A percentile compares a stretch with the other conserved stretches of the same genome.
Evolutionary conservation across 2,329 filamentous ascomycete genomes (phyloP).

Genomic region (Aspergillus sp.): DNA sequence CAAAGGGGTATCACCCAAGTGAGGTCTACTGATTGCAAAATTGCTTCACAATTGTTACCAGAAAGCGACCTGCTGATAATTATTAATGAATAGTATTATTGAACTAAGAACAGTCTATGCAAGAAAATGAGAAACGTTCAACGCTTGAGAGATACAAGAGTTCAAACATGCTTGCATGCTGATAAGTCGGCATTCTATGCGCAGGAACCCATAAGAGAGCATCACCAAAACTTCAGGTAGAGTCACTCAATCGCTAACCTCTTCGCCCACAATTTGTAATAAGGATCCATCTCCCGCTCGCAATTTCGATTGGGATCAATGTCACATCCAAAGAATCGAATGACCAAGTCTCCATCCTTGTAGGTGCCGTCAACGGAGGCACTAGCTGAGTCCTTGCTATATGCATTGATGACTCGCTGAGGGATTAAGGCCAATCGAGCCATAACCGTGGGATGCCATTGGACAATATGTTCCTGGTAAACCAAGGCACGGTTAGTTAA

Average conservation of each 20-base stretch:
- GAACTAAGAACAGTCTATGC: constrained; percentile 12
- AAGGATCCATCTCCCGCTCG: constrained; percentile 67
- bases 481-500: constrained; percentile 27
- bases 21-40: background rate
- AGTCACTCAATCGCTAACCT: constrained; percentile 24
- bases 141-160: background rate
- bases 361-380: constrained; percentile 61
- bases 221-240: background rate
- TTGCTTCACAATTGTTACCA: background rate
- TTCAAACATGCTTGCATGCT: background rate
- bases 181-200: background rate
- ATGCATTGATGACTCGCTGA: constrained; percentile 79
- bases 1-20: too few relatives aligned
- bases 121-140: constrained; percentile 1
- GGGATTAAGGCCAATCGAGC: constrained; percentile 88
- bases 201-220: too few relatives aligned
- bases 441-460: constrained; percentile 96
- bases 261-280: constrained; percentile 45
- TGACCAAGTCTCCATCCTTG: constrained; percentile 79
- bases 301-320: constrained; percentile 60
- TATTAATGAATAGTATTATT: background rate
- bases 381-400: constrained; percentile 53
- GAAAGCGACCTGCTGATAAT: background rate
- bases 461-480: constrained; percentile 75
- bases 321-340: constrained; percentile 75